A percentile compares a stretch with the other conserved stretches of the same genome.
Conservation (phyloP, 495 filamentous ascomycete genomes). For the Hypoxylon intermedium region DNA sequence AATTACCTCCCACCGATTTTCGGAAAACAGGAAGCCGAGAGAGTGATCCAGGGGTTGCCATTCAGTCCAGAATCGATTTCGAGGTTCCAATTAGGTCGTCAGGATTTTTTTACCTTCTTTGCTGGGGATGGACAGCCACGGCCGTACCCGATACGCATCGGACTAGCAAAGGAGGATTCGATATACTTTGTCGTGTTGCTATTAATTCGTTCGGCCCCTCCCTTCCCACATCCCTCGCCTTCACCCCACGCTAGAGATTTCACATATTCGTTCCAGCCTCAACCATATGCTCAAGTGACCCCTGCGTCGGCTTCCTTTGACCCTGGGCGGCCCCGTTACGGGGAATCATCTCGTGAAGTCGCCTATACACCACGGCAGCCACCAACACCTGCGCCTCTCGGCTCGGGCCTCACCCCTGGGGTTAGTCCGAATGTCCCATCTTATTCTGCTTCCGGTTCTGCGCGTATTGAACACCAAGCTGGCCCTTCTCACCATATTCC, state of each 20-base stretch:
- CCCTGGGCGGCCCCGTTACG: constrained; percentile 45
- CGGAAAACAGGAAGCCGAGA: constrained; percentile 53
- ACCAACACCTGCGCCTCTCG: constrained; percentile 42
- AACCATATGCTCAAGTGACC: constrained; percentile 51
- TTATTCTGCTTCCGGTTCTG: constrained; percentile 46
- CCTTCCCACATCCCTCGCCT: constrained; percentile 52
- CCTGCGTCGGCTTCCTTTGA: constrained; percentile 53
- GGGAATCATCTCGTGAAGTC: constrained; percentile 46
- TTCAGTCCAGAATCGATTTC: constrained; percentile 56
- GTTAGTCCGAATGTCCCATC: constrained; percentile 42
- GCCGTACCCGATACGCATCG: constrained; percentile 52
- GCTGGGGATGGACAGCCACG: constrained; percentile 54
- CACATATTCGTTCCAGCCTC: constrained; percentile 53
- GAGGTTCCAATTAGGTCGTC: constrained; percentile 52
- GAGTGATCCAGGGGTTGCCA: constrained; percentile 56
- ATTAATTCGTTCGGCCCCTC: constrained; percentile 43
- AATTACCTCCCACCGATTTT: constrained; percentile 64
- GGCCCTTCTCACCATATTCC: constrained; percentile 53
- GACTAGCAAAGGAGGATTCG: constrained; percentile 59
- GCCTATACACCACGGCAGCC: constrained; percentile 44
- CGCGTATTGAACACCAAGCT: constrained; percentile 49
- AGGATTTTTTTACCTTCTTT: constrained; percentile 59
- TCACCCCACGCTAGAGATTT: constrained; percentile 57
- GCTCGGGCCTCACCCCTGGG: constrained; percentile 37
- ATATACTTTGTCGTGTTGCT: constrained; percentile 61